Evolutionary conservation across 2,329 filamentous ascomycete genomes (phyloP).

Genomic region (Fusarium sp.): DNA sequence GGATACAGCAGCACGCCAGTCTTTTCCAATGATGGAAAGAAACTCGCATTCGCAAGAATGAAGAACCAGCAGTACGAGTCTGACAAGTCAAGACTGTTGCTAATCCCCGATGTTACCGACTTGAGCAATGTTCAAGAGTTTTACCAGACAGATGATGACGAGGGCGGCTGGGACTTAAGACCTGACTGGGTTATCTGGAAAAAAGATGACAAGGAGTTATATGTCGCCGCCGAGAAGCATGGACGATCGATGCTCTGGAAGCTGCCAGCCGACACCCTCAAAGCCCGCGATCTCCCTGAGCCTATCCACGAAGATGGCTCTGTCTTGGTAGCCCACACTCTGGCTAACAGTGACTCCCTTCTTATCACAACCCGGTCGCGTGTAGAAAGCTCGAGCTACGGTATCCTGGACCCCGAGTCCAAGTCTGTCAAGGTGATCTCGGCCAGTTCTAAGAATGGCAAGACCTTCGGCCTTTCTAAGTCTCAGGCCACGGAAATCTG

Average conservation of each 20-base stretch:
- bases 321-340: slow-evolving; percentile 63
- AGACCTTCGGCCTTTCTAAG: slow-evolving; percentile 72
- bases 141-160: slow-evolving; percentile 69
- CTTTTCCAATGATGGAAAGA: slow-evolving; percentile 78
- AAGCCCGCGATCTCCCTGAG: slow-evolving; percentile 60
- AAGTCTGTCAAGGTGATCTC: slow-evolving; percentile 60
- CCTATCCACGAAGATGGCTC: slow-evolving; percentile 65
- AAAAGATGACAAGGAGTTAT: slow-evolving; percentile 70
- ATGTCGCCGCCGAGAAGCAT: slow-evolving; percentile 78
- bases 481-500: slow-evolving; percentile 75
- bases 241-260: slow-evolving; percentile 72
- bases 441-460: slow-evolving; percentile 73
- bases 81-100: slow-evolving; percentile 73
- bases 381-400: slow-evolving; percentile 78
- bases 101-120: slow-evolving; percentile 70
- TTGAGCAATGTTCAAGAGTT: slow-evolving; percentile 70
- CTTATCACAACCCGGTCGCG: slow-evolving; percentile 76
- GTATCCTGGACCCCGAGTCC: slow-evolving; percentile 63
- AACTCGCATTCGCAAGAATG: slow-evolving; percentile 84
- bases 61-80: slow-evolving; percentile 80
- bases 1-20: slow-evolving; percentile 75
- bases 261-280: slow-evolving; percentile 65
- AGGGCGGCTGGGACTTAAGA: slow-evolving; percentile 70
- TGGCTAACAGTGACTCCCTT: slow-evolving; percentile 62
- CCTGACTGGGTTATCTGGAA: slow-evolving; percentile 69